phyloP scores from a whole-genome alignment of 441 rosid genomes.

The Populus hybrid region DNA sequence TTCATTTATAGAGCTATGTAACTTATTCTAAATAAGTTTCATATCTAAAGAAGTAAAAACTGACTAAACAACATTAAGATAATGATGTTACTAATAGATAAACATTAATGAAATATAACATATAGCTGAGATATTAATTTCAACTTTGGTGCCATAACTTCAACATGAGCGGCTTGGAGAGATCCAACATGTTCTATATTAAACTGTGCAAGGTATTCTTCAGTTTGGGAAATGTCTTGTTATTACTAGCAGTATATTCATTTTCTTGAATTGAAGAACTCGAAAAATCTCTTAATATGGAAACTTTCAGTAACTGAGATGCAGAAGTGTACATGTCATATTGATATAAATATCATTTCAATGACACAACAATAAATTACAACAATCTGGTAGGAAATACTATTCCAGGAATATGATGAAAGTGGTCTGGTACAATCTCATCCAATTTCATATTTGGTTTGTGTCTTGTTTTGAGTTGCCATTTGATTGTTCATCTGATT shows the following conservation, averaged over 20 bases:
- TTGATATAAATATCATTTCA: not conserved
- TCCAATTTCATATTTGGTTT: not conserved
- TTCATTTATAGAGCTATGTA: too few relatives aligned
- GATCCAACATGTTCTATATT: constrained; percentile 73
- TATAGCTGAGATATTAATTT: too few relatives aligned
- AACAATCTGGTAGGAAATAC: not conserved
- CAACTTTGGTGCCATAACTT: too few relatives aligned
- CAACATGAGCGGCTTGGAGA: constrained; percentile 40
- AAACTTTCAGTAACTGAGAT: not conserved
- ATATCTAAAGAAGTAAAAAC: too few relatives aligned
- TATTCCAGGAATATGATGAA: not conserved
- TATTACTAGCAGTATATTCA: not conserved
- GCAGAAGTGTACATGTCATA: not conserved
- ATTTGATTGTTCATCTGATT: constrained; percentile 22
- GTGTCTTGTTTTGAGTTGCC: constrained; percentile 6
- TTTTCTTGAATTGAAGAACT: not conserved
- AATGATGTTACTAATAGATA: too few relatives aligned
- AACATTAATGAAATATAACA: too few relatives aligned
- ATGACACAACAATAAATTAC: not conserved
- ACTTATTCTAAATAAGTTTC: too few relatives aligned
- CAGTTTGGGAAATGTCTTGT: constrained; percentile 5
- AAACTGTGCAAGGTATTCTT: constrained; percentile 75
- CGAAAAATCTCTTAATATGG: not conserved
- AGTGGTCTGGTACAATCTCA: constrained; percentile 2
- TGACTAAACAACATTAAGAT: too few relatives aligned